Evolutionary conservation across 139 green algal genomes (phyloP).

Genomic region (Closterium sp.): DNA sequence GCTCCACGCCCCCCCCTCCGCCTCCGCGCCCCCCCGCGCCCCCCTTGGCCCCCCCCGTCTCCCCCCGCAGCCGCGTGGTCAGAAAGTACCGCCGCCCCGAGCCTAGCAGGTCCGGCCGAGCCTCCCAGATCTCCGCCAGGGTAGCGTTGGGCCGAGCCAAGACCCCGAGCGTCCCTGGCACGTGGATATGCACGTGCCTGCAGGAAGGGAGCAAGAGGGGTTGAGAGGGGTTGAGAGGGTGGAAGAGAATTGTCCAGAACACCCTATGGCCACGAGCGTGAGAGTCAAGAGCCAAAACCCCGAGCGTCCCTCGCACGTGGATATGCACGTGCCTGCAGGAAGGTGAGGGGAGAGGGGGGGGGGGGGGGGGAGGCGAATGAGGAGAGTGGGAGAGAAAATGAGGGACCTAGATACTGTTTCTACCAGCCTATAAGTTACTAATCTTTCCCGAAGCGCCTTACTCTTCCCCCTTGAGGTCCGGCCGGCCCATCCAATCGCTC

Average conservation of each 20-base stretch:
- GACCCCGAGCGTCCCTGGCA: not conserved
- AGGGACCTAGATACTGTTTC: too few relatives aligned
- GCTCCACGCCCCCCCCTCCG: not conserved
- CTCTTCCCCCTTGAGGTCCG: not conserved
- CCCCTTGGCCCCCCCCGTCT: not conserved
- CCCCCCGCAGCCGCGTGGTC: not conserved
- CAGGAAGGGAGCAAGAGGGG: too few relatives aligned
- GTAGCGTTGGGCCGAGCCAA: not conserved
- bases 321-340: too few relatives aligned
- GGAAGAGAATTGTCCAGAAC: too few relatives aligned
- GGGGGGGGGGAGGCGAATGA: too few relatives aligned
- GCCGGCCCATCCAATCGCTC: not conserved
- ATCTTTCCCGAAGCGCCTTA: not conserved
- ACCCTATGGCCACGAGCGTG: too few relatives aligned
- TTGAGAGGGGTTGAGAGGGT: too few relatives aligned
- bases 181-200: not conserved
- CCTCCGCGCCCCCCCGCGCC: too few relatives aligned
- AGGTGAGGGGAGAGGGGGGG: too few relatives aligned
- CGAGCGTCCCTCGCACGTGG: too few relatives aligned
- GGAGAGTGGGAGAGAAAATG: too few relatives aligned
- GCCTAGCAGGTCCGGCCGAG: not conserved
- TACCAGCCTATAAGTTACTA: not conserved
- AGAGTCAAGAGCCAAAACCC: too few relatives aligned
- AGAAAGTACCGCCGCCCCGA: not conserved
- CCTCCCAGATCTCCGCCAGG: not conserved